phyloP scores from a whole-genome alignment of 768 basidiomycete genomes.

The Lactarius indigo region DNA sequence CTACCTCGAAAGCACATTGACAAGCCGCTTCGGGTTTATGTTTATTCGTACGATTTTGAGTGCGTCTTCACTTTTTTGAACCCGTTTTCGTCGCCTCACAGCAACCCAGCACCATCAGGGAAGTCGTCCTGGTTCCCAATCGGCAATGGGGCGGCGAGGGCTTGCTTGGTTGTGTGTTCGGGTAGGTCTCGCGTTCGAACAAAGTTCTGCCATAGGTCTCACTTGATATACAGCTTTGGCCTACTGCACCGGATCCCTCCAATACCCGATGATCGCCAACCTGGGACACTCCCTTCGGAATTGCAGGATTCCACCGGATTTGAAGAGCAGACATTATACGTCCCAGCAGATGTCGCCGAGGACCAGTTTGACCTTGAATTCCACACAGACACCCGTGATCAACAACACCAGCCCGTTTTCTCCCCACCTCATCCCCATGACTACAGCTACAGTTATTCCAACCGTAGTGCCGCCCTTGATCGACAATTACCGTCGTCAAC shows the following conservation, averaged over 20 bases:
- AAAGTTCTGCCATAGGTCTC: not conserved
- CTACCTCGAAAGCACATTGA: conserved; percentile 69
- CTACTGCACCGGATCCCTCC: conserved; percentile 91
- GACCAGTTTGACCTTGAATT: conserved; percentile 29
- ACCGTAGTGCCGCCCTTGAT: conserved; percentile 20
- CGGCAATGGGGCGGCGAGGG: conserved; percentile 98
- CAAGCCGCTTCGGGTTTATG: conserved; percentile 89
- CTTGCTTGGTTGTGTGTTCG: conserved; percentile 91
- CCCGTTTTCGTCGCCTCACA: conserved; percentile 10
- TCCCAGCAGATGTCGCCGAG: conserved; percentile 71
- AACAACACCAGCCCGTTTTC: conserved; percentile 27
- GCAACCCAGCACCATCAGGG: conserved; percentile 69
- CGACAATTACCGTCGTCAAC: conserved; percentile 16
- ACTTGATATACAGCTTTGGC: conserved; percentile 58
- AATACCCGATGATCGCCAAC: conserved; percentile 55
- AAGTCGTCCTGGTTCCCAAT: conserved; percentile 93
- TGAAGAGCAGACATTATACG: conserved; percentile 65
- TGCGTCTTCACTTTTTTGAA: conserved; percentile 39
- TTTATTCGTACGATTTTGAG: conserved; percentile 98
- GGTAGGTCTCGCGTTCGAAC: conserved; percentile 47
- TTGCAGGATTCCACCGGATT: conserved; percentile 48
- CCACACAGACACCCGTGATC: conserved; percentile 27
- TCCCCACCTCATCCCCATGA: conserved; percentile 21
- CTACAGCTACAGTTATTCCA: conserved; percentile 24
- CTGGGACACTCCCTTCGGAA: conserved; percentile 55